Conservation (phyloP, 2,329 filamentous ascomycete species). For the Hypoxylon sp. region DNA sequence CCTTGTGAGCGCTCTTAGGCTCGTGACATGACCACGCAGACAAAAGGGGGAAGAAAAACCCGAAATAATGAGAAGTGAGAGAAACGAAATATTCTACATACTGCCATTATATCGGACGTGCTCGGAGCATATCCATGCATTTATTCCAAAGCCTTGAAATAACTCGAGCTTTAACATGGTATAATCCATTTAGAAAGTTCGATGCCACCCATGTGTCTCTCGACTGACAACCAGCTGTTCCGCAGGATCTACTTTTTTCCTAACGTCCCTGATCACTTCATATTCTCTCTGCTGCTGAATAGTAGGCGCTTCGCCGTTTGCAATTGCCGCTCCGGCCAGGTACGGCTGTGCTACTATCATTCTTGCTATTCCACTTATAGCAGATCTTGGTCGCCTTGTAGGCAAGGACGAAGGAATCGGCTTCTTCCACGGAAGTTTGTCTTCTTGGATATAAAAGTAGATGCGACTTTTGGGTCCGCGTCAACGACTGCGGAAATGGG, state of each 20-base stretch:
- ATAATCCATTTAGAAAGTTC: background rate
- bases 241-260: background rate
- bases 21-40: background rate
- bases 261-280: background rate
- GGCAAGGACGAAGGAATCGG: background rate
- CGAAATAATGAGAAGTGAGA: too few relatives aligned
- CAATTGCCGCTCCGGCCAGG: background rate
- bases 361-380: constrained; percentile 1
- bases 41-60: too few relatives aligned
- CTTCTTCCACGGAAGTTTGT: constrained; percentile 8
- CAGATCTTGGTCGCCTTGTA: background rate
- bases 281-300: background rate
- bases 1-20: background rate
- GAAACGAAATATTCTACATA: too few relatives aligned
- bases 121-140: too few relatives aligned
- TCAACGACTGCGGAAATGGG: background rate
- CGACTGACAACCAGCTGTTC: background rate
- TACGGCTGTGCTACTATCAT: constrained; percentile 1
- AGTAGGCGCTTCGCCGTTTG: background rate
- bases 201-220: constrained; percentile 1
- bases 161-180: background rate
- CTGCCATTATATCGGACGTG: background rate
- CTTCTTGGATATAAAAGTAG: background rate
- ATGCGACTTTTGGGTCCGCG: background rate
- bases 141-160: background rate